Evolutionary conservation across 2,329 filamentous ascomycete genomes (phyloP).

Genomic region (Pseudopyricularia javanii): DNA sequence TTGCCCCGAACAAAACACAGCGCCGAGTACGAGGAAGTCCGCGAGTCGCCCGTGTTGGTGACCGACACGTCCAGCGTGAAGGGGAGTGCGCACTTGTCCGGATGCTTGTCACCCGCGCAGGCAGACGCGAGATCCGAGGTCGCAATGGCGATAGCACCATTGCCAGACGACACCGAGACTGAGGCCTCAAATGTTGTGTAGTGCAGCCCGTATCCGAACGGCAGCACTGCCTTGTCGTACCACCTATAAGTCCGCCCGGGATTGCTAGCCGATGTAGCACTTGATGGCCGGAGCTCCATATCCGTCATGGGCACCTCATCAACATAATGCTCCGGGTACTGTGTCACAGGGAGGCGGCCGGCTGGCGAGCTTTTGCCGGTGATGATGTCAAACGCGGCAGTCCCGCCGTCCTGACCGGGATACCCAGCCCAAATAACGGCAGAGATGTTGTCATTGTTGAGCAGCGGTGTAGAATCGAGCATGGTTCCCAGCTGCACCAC

Average conservation of each 20-base stretch:
- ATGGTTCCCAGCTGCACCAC: constrained; percentile 37
- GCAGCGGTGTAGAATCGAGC: constrained; percentile 36
- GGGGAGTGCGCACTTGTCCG: constrained; percentile 7
- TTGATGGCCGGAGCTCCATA: constrained; percentile 35
- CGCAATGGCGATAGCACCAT: not conserved
- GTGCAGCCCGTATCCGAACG: constrained; percentile 44
- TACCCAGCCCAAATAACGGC: constrained; percentile 46
- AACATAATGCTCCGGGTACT: constrained; percentile 41
- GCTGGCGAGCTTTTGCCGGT: constrained; percentile 37
- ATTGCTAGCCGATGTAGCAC: too few species aligned
- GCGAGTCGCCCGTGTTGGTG: constrained; percentile 29
- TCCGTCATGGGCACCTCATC: constrained; percentile 38
- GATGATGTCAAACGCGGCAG: constrained; percentile 39
- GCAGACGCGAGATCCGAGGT: constrained; percentile 7
- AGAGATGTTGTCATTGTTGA: constrained; percentile 31
- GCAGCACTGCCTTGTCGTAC: constrained; percentile 37
- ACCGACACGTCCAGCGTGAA: constrained; percentile 17
- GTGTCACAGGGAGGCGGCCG: constrained; percentile 40
- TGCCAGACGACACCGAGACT: not conserved
- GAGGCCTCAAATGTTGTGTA: constrained; percentile 39
- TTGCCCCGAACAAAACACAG: constrained; percentile 35
- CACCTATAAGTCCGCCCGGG: constrained; percentile 47
- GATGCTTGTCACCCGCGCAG: constrained; percentile 16
- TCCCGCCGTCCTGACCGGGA: constrained; percentile 46
- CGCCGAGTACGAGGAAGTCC: constrained; percentile 37